Base-by-base conservation (phyloP, 768 basidiomycete genomes). In the Thelephora ganbajun region DNA sequence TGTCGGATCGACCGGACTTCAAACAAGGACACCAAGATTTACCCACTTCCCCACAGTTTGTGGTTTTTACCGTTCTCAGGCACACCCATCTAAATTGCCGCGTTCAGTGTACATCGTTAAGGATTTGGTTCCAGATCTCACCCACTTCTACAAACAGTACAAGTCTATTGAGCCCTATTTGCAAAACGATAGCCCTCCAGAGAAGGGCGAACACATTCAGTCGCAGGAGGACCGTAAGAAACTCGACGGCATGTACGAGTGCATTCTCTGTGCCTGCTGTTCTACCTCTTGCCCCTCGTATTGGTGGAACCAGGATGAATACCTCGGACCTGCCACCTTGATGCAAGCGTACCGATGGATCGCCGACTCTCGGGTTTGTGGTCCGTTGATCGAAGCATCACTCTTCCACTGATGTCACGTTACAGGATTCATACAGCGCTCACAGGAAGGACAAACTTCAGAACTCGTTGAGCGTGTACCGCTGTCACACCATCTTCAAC, bases 291-390 rank as follows among this genome's bases (percentile, higher is more conserved):
- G 94, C 74, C 94, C 94, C 3, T 86, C 83, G 26, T 96, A 98
- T 67, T 97, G 94, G 94, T 98, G 94, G 94, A 98, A 97, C 69
- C 90, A 92, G 66, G 92, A 97, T 61, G 86, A 91, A 64, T 99
- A 99, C 66, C 83, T 99, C 35, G 93, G 94, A 33, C 94, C 94
- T 5, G 94, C 94, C 1, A 92, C 92, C 0, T 69, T 97, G 57
- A 91, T 97, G 90, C 87, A 91, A 57, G 90, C 91, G 0, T 96
- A 97, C 67, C 73, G 93, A 55, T 98, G 94, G 94, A 94, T 99
- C 60, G 92, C 93, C 0, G 94, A 98, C 62, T 94, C 90, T 43
- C 72, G 94, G 56, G 89, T 89, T 54, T 48, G 82, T 70, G 5
- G 39, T 44, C 37, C 39, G 37, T 45, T 18, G 35, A 34, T 37